Conservation (phyloP, 2,329 filamentous ascomycete species). For the Teratosphaeria nubilosa region DNA sequence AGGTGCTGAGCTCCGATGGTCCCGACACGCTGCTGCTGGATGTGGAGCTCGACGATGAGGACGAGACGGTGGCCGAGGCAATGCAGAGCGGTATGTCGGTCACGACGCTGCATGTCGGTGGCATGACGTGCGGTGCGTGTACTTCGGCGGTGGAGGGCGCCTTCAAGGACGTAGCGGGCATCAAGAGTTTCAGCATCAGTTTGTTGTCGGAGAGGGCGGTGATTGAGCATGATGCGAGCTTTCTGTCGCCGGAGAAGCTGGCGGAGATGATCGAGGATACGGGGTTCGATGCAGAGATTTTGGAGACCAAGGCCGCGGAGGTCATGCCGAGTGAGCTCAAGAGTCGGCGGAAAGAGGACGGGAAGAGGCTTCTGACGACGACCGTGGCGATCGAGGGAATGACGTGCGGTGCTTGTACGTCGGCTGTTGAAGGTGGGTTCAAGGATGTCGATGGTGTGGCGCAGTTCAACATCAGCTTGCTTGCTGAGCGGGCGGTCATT, state of each 20-base stretch:
- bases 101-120: conserved; percentile 81
- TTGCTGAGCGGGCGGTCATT: conserved; percentile 85
- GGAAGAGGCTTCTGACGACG: conserved; percentile 48
- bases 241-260: conserved; percentile 64
- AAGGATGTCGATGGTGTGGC: conserved; percentile 64
- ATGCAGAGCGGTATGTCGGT: conserved; percentile 61
- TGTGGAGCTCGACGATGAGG: conserved; percentile 11
- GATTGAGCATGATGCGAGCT: conserved; percentile 71
- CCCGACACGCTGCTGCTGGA: conserved; percentile 17
- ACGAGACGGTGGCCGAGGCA: not conserved
- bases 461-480: conserved; percentile 88
- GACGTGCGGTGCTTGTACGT: conserved; percentile 95
- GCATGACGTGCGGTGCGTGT: conserved; percentile 83
- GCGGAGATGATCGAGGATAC: conserved; percentile 82
- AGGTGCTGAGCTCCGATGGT: conserved; percentile 32
- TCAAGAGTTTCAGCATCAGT: conserved; percentile 81
- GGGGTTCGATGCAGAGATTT: conserved; percentile 78
- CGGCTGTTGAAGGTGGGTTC: conserved; percentile 78
- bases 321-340: conserved; percentile 17
- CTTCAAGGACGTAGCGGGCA: conserved; percentile 71
- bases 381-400: conserved; percentile 89
- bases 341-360: conserved; percentile 27
- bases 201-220: conserved; percentile 95
- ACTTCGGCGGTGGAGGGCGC: conserved; percentile 91
- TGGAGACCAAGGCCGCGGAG: conserved; percentile 54